Percentiles rank a stretch among this genome's conserved stretches.
Conservation (phyloP, 2,329 filamentous ascomycete species). For the Colletotrichum graminicola region DNA sequence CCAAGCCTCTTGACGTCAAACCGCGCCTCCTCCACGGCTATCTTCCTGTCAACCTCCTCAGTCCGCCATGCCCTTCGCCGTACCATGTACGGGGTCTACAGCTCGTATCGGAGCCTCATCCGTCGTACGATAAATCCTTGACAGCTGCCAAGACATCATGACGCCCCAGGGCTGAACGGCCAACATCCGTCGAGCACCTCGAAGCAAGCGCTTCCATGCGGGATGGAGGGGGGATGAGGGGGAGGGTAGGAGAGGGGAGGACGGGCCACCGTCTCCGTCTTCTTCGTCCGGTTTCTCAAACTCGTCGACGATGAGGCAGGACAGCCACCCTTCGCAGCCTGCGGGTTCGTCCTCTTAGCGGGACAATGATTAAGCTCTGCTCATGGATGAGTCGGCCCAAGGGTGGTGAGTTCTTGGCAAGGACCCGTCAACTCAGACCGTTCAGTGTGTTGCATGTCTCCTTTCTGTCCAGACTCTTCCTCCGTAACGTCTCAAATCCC, state of each 20-base stretch:
- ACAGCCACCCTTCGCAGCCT: constrained; percentile 16
- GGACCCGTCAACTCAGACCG: constrained; percentile 22
- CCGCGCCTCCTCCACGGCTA: constrained; percentile 16
- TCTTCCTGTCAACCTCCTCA: constrained; percentile 6
- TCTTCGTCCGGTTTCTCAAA: constrained; percentile 34
- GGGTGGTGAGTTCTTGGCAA: constrained; percentile 27
- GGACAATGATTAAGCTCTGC: constrained; percentile 24
- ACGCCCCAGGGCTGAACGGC: constrained; percentile 34
- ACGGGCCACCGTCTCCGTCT: constrained; percentile 13
- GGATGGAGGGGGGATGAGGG: background rate
- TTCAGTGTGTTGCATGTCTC: constrained; percentile 11
- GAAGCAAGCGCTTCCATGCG: constrained; percentile 27
- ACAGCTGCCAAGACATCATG: constrained; percentile 33
- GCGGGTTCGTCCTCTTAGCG: constrained; percentile 6
- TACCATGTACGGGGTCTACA: background rate
- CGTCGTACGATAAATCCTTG: constrained; percentile 1
- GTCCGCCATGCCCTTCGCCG: background rate
- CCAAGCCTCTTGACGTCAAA: constrained; percentile 40
- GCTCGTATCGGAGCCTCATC: constrained; percentile 38
- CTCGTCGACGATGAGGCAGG: constrained; percentile 27
- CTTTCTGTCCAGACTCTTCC: constrained; percentile 17
- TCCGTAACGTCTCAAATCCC: constrained; percentile 26
- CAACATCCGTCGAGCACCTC: constrained; percentile 1
- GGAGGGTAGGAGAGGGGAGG: background rate
- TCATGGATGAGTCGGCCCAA: constrained; percentile 29